These are phyloP conservation scores for Arabis alpina DNA, from an alignment of 345 rosid genomes.

Conservation along the genomic window DNA sequence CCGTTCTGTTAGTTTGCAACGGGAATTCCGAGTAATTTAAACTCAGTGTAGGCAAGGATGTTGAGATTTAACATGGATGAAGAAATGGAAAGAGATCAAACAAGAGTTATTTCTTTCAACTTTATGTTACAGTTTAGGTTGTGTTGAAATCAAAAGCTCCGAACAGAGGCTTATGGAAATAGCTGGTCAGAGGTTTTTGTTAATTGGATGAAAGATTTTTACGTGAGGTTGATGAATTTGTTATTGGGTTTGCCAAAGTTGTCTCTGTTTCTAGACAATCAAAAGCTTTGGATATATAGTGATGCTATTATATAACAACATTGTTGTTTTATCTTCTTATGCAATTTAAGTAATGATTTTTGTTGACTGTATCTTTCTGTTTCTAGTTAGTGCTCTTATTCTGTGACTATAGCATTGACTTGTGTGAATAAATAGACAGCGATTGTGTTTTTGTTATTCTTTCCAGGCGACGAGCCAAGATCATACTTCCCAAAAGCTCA, in stretches of 20 bases:
- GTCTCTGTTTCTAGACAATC: background rate
- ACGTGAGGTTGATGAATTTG: background rate
- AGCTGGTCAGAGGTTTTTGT: background rate
- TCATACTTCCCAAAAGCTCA: too few species aligned
- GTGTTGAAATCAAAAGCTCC: background rate
- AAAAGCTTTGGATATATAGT: background rate
- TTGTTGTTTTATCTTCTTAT: background rate
- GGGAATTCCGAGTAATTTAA: background rate
- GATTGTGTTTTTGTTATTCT: too few species aligned
- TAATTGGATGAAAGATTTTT: too few species aligned
- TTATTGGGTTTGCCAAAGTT: background rate
- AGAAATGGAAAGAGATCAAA: background rate
- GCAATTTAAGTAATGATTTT: too few species aligned
- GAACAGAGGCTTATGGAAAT: background rate
- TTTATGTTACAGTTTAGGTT: background rate
- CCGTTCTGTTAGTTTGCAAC: slow-evolving; percentile 42
- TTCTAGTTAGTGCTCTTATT: too few species aligned
- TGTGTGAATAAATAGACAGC: too few species aligned
- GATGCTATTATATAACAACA: background rate
- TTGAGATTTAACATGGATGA: background rate
- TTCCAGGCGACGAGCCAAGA: too few species aligned
- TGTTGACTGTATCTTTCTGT: too few species aligned
- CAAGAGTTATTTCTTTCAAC: background rate
- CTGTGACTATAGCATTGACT: too few species aligned
- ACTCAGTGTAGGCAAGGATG: background rate